phyloP scores from a whole-genome alignment of 2,329 filamentous ascomycete genomes.

The Aspergillus amoenus region DNA sequence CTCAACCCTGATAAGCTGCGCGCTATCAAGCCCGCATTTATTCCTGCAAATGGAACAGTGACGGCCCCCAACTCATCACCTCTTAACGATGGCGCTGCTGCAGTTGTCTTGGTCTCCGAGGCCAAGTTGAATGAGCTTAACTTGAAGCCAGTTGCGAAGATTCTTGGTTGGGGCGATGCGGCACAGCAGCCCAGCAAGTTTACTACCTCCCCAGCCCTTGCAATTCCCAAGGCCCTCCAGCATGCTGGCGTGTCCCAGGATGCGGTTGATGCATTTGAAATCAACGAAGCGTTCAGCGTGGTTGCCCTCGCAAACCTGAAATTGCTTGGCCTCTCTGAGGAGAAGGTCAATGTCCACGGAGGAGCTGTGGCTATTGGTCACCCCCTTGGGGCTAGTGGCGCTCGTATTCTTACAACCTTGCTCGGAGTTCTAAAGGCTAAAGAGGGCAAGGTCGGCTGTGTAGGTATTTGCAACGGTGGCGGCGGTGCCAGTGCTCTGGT shows the following conservation, averaged over 20 bases:
- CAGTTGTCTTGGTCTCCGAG: slow-evolving; percentile 90
- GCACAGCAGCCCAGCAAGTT: slow-evolving; percentile 90
- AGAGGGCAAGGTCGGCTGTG: slow-evolving; percentile 89
- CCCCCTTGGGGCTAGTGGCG: slow-evolving; percentile 89
- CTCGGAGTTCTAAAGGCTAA: slow-evolving; percentile 85
- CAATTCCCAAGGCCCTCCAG: slow-evolving; percentile 95
- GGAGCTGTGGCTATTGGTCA: slow-evolving; percentile 95
- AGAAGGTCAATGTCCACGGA: slow-evolving; percentile 93
- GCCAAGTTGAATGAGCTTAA: slow-evolving; percentile 88
- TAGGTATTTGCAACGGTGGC: slow-evolving; percentile 96
- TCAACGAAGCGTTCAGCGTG: slow-evolving; percentile 98
- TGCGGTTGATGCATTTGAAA: slow-evolving; percentile 90
- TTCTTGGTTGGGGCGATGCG: slow-evolving; percentile 95
- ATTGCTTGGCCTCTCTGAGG: slow-evolving; percentile 72
- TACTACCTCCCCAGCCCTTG: slow-evolving; percentile 88
- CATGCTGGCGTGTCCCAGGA: slow-evolving; percentile 80
- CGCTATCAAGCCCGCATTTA: slow-evolving; percentile 80
- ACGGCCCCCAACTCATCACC: slow-evolving; percentile 96
- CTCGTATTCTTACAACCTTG: slow-evolving; percentile 87
- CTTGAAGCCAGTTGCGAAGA: slow-evolving; percentile 91
- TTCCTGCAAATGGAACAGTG: slow-evolving; percentile 74
- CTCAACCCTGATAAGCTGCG: slow-evolving; percentile 81
- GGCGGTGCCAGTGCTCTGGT: slow-evolving; percentile 93
- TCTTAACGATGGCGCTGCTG: slow-evolving; percentile 90
- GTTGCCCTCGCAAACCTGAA: slow-evolving; percentile 97